phyloP scores from a whole-genome alignment of 2,329 filamentous ascomycete species.

The Fusarium neocosmosporiellum region DNA sequence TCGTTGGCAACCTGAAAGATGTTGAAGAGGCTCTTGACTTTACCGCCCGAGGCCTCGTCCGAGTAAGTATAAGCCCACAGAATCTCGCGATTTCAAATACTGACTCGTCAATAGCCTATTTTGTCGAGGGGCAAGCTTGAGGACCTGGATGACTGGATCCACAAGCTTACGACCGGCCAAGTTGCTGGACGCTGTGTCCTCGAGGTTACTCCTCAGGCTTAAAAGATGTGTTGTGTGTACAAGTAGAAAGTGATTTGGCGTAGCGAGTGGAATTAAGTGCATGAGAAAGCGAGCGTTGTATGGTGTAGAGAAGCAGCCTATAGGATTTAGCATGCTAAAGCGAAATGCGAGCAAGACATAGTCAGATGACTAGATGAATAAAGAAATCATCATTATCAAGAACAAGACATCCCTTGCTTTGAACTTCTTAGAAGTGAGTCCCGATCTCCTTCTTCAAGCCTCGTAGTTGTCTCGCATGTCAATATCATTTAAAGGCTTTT shows the following conservation, averaged over 20 bases:
- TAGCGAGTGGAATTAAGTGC: neutral
- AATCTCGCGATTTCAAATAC: fast-evolving
- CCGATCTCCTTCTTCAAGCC: neutral
- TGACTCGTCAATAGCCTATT: constrained; percentile 33
- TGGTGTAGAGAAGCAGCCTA: neutral
- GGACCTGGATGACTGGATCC: constrained; percentile 37
- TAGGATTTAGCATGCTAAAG: neutral
- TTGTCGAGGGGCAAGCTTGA: constrained; percentile 40
- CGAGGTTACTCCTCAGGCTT: constrained; percentile 22
- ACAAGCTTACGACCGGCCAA: constrained; percentile 36
- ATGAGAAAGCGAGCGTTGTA: neutral
- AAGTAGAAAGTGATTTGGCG: neutral
- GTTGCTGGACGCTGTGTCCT: constrained; percentile 40
- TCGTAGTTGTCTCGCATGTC: neutral
- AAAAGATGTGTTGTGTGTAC: neutral
- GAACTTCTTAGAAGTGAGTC: neutral
- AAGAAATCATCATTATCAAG: neutral
- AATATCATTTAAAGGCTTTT: neutral
- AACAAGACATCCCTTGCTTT: too few species aligned
- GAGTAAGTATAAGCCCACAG: constrained; percentile 9
- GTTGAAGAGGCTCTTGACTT: constrained; percentile 43
- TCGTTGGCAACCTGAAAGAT: constrained; percentile 37
- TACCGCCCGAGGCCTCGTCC: constrained; percentile 38
- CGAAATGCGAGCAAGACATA: neutral
- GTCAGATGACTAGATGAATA: neutral